Base-by-base conservation (phyloP, 306 rosid genomes). In the Corylus avellana region DNA sequence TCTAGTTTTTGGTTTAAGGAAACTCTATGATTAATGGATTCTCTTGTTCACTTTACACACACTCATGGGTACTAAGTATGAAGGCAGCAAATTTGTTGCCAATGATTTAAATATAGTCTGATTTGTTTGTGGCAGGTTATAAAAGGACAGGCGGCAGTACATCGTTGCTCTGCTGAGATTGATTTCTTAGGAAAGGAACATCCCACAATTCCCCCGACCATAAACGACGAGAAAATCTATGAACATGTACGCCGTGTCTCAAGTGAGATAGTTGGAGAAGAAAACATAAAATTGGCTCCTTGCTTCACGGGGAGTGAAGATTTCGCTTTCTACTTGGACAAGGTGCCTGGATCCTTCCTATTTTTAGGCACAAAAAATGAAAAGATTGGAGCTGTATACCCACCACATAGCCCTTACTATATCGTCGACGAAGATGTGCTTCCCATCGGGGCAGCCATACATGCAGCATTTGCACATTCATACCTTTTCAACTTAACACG, bases 381-480 rank as follows among this genome's bases (percentile, higher is more conserved):
- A 35, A 85, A 85, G 80, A 87, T 76, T 48, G 96, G 94, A 79
- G 87, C 97, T 58, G 81, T 76, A 53, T 57, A 83, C 79, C 51
- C 86, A 47, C 89, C 91, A 47, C 98, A 94, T 74, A 94, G 82
- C 81, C 90, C 97, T 79, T 77, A 79, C 74, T 94, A 58, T 82
- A 12, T 79, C 46, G 56, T 90, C 51, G 97, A 94, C 16, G 98
- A 94, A 75, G 90, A 88, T 74, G 90, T 86, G 10, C 86, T 92
- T 75, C 90, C 98, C 63, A 86, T 85, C 76, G 97, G 98, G 9
- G 94, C 98, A 46, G 92, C 97, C 59, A n/a, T 94, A 70, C 97
- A 94, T 74, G 94, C 96, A 20, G 84, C 94, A n/a, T 89, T 92
- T 80, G 97, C 97, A 62, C 82, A 88, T 75, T 92, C 96, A 12